Evolutionary conservation across 1,139 yeast genomes (phyloP).

Genomic region (Yamadazyma conglobata): DNA sequence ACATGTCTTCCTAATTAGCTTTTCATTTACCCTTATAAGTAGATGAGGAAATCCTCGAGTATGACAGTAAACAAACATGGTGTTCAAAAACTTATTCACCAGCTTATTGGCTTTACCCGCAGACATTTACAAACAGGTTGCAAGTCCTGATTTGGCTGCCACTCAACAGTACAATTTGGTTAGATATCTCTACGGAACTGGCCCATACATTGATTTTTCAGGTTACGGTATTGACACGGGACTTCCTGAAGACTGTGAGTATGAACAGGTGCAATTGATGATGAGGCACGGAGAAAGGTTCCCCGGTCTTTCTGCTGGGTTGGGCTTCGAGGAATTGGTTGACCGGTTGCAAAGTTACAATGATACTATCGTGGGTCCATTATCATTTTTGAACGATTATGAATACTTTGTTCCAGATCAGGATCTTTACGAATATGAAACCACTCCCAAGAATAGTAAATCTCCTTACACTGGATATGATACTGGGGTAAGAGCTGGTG

Average conservation of each 20-base stretch:
- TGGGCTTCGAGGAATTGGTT: slow-evolving; percentile 20
- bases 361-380: slow-evolving; percentile 20
- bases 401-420: slow-evolving; percentile 22
- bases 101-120: slow-evolving; percentile 14
- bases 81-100: slow-evolving; percentile 10
- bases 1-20: no score
- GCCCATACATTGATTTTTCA: slow-evolving; percentile 33
- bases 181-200: slow-evolving; percentile 32
- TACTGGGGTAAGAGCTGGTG: slow-evolving; percentile 29
- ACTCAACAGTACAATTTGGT: slow-evolving; percentile 29
- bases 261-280: slow-evolving; percentile 34
- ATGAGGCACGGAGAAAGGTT: slow-evolving; percentile 39
- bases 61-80: no score
- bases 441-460: slow-evolving; percentile 22
- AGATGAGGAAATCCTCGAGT: no score
- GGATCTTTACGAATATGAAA: slow-evolving; percentile 26
- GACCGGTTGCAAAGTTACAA: slow-evolving; percentile 19
- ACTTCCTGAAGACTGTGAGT: slow-evolving; percentile 27
- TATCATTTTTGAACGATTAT: slow-evolving; percentile 25
- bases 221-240: slow-evolving; percentile 35
- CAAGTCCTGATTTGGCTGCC: slow-evolving; percentile 28
- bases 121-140: slow-evolving; percentile 18
- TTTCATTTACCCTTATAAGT: no score
- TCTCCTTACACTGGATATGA: slow-evolving; percentile 26
- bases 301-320: slow-evolving; percentile 28